Evolutionary conservation across 2,329 filamentous ascomycete genomes (phyloP).

Genomic region (Fusarium beomiforme): DNA sequence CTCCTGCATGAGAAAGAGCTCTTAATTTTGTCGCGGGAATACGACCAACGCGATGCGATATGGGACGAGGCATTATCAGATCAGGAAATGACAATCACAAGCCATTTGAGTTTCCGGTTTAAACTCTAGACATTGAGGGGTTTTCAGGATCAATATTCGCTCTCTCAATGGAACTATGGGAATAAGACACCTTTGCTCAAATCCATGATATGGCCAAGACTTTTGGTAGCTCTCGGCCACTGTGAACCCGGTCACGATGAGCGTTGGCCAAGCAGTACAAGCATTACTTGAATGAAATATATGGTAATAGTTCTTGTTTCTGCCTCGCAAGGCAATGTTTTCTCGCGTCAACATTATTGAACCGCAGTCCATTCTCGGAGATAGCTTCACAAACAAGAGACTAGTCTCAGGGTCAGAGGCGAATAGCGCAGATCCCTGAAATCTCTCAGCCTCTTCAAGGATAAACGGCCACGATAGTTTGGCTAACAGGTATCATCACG

Average conservation of each 20-base stretch:
- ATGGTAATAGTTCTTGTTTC: neutral
- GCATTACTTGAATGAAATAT: neutral
- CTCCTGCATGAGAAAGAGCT: neutral
- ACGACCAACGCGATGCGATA: slow-evolving; percentile 19
- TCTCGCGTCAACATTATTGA: neutral
- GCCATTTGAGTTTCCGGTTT: neutral
- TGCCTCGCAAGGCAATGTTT: neutral
- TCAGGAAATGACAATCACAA: neutral
- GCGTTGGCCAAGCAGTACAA: slow-evolving; percentile 10
- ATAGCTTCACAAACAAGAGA: neutral
- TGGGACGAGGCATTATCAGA: neutral
- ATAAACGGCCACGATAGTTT: slow-evolving; percentile 17
- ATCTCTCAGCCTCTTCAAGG: slow-evolving; percentile 17
- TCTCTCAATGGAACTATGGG: neutral
- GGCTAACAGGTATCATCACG: slow-evolving; percentile 4
- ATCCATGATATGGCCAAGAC: slow-evolving; percentile 32
- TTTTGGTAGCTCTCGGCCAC: slow-evolving; percentile 20
- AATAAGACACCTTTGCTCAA: slow-evolving; percentile 5
- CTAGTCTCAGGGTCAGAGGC: slow-evolving; percentile 2
- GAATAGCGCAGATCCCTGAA: slow-evolving; percentile 1
- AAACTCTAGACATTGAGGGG: neutral
- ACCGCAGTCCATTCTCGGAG: neutral
- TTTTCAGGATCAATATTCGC: neutral
- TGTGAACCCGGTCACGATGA: slow-evolving; percentile 19
- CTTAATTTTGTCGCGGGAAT: slow-evolving; percentile 2